Percentiles rank a stretch among this genome's conserved stretches.
Conservation (phyloP, 345 rosid genomes). For the Excoecaria agallocha region DNA sequence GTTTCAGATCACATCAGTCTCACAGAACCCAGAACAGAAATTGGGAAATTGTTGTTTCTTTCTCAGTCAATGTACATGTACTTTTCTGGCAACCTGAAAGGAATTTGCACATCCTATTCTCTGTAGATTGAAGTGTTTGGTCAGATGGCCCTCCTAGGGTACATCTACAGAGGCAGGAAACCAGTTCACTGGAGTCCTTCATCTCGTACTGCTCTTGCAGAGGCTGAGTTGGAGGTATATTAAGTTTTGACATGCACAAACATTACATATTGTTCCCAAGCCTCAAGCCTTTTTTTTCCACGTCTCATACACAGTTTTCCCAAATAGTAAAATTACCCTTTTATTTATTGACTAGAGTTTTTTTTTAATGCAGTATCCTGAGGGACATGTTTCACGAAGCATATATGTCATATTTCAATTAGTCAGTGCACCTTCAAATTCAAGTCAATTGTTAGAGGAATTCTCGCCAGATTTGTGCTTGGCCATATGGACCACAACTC, state of each 20-base stretch:
- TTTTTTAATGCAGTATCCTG: slow-evolving; percentile 71
- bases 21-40: neutral
- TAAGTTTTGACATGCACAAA: neutral
- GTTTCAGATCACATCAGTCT: neutral
- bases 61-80: neutral
- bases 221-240: slow-evolving; percentile 94
- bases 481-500: slow-evolving; percentile 98
- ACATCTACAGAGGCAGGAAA: slow-evolving; percentile 89
- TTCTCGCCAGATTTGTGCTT: slow-evolving; percentile 70
- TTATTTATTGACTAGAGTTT: slow-evolving; percentile 8
- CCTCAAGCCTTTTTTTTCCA: neutral
- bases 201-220: slow-evolving; percentile 97
- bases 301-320: slow-evolving; percentile 1
- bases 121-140: slow-evolving; percentile 87
- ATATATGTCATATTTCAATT: slow-evolving; percentile 73
- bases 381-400: slow-evolving; percentile 91
- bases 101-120: slow-evolving; percentile 17
- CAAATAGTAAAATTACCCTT: slow-evolving; percentile 7
- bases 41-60: neutral
- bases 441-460: slow-evolving; percentile 45
- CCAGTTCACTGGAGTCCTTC: slow-evolving; percentile 99
- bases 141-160: slow-evolving; percentile 82
- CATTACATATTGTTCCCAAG: neutral
- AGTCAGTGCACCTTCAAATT: slow-evolving; percentile 42
- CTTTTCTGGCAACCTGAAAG: slow-evolving; percentile 6